A percentile compares a stretch with the other conserved stretches of the same genome.
Conservation (phyloP, 2,329 filamentous ascomycete genomes). For the Pseudogymnoascus destructans region DNA sequence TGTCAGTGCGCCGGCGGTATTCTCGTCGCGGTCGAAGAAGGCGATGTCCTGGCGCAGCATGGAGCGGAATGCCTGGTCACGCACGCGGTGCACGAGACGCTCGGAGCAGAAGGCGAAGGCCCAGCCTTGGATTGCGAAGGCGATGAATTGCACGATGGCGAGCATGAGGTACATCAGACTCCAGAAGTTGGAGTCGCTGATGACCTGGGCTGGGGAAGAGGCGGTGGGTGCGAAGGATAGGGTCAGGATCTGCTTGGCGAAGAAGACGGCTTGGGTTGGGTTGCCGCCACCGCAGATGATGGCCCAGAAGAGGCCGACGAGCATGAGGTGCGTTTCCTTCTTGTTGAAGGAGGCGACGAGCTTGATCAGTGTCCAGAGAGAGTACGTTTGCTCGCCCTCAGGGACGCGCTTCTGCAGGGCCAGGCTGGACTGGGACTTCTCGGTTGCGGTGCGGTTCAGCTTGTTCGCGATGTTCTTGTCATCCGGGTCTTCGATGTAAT, state of each 20-base stretch:
- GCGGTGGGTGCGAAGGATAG: slow-evolving; percentile 33
- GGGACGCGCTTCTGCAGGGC: slow-evolving; percentile 45
- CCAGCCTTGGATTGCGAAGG: slow-evolving; percentile 55
- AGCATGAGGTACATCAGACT: slow-evolving; percentile 80
- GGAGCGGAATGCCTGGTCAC: slow-evolving; percentile 68
- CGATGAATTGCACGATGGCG: slow-evolving; percentile 57
- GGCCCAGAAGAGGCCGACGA: slow-evolving; percentile 58
- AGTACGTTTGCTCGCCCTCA: slow-evolving; percentile 45
- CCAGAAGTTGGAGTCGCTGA: slow-evolving; percentile 71
- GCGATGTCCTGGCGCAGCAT: slow-evolving; percentile 87
- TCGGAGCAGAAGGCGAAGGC: slow-evolving; percentile 81
- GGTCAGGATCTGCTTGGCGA: slow-evolving; percentile 73
- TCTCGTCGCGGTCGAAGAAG: slow-evolving; percentile 83
- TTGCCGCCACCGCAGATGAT: slow-evolving; percentile 72
- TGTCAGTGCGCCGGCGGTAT: slow-evolving; percentile 77
- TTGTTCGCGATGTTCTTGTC: slow-evolving; percentile 45
- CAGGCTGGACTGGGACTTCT: slow-evolving; percentile 55
- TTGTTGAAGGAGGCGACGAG: slow-evolving; percentile 71
- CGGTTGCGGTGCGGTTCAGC: slow-evolving; percentile 40
- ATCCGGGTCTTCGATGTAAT: slow-evolving; percentile 42
- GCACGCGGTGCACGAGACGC: slow-evolving; percentile 67
- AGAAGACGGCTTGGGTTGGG: slow-evolving; percentile 65
- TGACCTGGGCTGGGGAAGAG: slow-evolving; percentile 39
- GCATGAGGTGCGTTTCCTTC: slow-evolving; percentile 58
- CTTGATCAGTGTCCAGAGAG: slow-evolving; percentile 62